Base-by-base conservation (phyloP, 2,329 filamentous ascomycete species). In the Juglanconis juglandina region DNA sequence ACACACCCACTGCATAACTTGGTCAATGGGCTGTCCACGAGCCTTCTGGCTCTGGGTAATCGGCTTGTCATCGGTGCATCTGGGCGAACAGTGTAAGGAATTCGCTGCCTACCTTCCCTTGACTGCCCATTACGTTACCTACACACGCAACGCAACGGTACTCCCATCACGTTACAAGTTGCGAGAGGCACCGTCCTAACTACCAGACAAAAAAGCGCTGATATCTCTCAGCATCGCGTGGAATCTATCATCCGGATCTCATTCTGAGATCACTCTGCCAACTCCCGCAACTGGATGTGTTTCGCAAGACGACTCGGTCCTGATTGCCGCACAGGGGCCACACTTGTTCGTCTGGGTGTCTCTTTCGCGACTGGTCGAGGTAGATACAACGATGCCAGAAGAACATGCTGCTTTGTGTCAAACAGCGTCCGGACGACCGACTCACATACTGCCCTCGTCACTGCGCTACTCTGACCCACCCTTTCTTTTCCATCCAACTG, bases 341-440 rank as follows among this genome's bases (percentile, higher is more conserved):
- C 13, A 32, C 3, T 8, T 59, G 14, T 39, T 51, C 4, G 14
- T 59, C 13, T 62, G 60, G 60, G 50, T 53, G 2, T 53, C 50
- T 17, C 30, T 54, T 17, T 17, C 24, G 2, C 46, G 35, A 8
- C 11, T 62, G 17, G 8, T 33, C 41, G n/a, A 53, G 39, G 17
- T 62, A 2, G 56, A 62, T 24, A 41, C 17, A 6, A 10, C 37
- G 13, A 24, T 42, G 17, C 56, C 34, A 10, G 2, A 17, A 17
- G 17, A 17, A 17, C 17, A 17, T 17, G 17, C 17, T 17, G 17
- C 17, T 17, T 17, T 17, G 17, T 17, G 17, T 17, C 17, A 17
- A 17, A 17, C 17, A 17, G 17, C 17, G 5, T 5, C 3, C 10
- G 35, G 39, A 1, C 13, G 17, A 17, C 17, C 17, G 17, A 17